Evolutionary conservation across 306 rosid species (phyloP), one percentile per base, ranked within the genome.

Genomic region (Echinosophora koreensis): DNA sequence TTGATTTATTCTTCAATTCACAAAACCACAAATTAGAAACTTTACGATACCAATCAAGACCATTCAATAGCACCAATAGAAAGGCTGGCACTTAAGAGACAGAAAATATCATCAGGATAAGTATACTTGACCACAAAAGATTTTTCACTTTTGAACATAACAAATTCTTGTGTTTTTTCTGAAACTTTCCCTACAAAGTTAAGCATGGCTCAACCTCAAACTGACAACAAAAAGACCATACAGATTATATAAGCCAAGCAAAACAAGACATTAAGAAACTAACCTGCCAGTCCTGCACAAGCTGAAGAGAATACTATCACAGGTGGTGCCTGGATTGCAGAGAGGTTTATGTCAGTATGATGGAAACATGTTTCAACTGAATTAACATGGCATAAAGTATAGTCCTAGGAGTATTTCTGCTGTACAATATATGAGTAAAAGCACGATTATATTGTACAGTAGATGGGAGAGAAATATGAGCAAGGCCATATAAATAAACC

Each of bases 251-350:
- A 71, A 60, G 51, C 60, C 51, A 44, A 30, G 54, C 3, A 32
- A 38, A 50, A 42, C 13, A 16, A 28, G 22, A 28, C 12, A 13
- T 56, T 60, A 22, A 73, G 60, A 37, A 47, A 82, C 18, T 77
- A 16, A 89, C 92, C 94, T 81, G 94, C 86, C 66, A 91, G 74
- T 72, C 97, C 97, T 2, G 97, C 97, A 70, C 94, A 91, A 55
- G 97, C 97, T 18, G 92, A 91, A 80, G 92, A 91, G 85, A 89
- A 86, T 60, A 91, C 84, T 22, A 86, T 89, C 86, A 91, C 94
- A 3, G 97, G 92, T 3, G 97, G 97, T 44, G 94, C 94, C 97
- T 91, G 86, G 84, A 88, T 60, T 78, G 66, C 56, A 70, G 14
- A 39, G 63, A 57, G 32, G 65, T 50, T 30, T 67, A 38, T 37